Evolutionary conservation across 306 rosid genomes (phyloP), one percentile per base, ranked within the genome.

Genomic region (Luffa acutangula): DNA sequence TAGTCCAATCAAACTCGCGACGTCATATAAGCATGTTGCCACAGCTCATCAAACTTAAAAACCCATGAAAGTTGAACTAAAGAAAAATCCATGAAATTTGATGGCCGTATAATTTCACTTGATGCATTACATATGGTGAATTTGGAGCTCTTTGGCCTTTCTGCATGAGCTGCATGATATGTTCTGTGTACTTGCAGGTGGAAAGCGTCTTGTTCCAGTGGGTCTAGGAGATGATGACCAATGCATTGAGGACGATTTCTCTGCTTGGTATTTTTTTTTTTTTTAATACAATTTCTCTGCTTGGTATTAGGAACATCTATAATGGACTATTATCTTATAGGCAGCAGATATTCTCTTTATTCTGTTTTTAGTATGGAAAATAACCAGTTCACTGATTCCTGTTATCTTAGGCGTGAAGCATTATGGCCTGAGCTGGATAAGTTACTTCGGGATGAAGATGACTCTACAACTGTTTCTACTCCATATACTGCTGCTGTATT

Each of bases 161-260:
- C 33, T 20, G 36, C 18, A 6, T 41, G 66, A 56, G 53, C 37
- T 36, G 43, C 11, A 3, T 56, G 67, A 51, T 82, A n/a, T 57
- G 49, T 58, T 60, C 65, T 84, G 41, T 73, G 77, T 82, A 57
- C 78, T 81, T 86, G 77, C 88, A 96, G 99, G 98, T 73, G 99
- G 89, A 0, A 91, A 96, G 87, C 96, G 90, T 51, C 92, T 96
- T 77, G 89, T 93, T 45, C 84, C 86, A 65, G 85, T 90, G 84
- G 99, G 99, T 80, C 94, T 93, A 17, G 99, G 99, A 87, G 99
- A 96, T 85, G 99, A 96, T 79, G 99, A 96, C 83, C 96, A 96
- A 84, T 96, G 99, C 84, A 90, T 96, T 43, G 99, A 96, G 82
- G 99, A 96, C 78, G 99, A 96, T 85, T 91, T 96, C 88, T 82